Conservation (phyloP, 192 early-diverging fungal species). For the Linderina pennispora region DNA sequence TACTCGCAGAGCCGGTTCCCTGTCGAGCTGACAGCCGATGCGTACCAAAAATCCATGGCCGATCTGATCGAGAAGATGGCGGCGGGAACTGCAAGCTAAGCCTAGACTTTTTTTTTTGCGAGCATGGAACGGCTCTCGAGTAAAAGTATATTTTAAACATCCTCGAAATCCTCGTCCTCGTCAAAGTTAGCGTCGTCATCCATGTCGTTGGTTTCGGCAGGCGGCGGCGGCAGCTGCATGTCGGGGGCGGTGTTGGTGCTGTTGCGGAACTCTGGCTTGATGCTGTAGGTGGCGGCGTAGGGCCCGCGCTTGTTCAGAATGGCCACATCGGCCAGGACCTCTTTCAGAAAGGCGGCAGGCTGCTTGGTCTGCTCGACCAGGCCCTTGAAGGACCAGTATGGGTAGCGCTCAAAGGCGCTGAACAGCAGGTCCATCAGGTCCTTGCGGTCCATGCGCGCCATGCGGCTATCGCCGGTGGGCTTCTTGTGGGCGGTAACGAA, state of each 20-base stretch:
- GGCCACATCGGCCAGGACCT: constrained; percentile 74
- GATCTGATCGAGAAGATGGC: constrained; percentile 19
- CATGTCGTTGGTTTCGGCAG: constrained; percentile 10
- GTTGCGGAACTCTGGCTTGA: constrained; percentile 78
- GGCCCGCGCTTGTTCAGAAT: constrained; percentile 78
- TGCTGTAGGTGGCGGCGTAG: constrained; percentile 71
- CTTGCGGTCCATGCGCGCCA: constrained; percentile 75
- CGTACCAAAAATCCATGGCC: constrained; percentile 21
- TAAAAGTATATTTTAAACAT: too few relatives aligned
- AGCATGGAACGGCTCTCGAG: too few relatives aligned
- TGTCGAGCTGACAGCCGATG: constrained; percentile 25
- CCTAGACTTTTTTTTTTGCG: not conserved
- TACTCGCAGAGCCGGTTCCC: constrained; percentile 43
- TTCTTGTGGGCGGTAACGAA: constrained; percentile 44
- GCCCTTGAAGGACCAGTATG: constrained; percentile 84
- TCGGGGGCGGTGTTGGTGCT: constrained; percentile 17
- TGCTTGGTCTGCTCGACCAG: constrained; percentile 76
- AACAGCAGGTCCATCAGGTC: constrained; percentile 85
- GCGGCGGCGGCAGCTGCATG: constrained; percentile 13
- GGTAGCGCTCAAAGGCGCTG: constrained; percentile 65
- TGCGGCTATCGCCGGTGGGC: constrained; percentile 59
- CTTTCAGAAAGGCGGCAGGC: constrained; percentile 75
- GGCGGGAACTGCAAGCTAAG: too few relatives aligned
- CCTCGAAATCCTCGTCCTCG: constrained; percentile 48
- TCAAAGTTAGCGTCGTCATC: constrained; percentile 23